A percentile compares a stretch with the other conserved stretches of the same genome.
These are phyloP conservation scores for Blastobotrys serpentis DNA, from an alignment of 1,139 yeast species.

Conservation along the genomic window DNA sequence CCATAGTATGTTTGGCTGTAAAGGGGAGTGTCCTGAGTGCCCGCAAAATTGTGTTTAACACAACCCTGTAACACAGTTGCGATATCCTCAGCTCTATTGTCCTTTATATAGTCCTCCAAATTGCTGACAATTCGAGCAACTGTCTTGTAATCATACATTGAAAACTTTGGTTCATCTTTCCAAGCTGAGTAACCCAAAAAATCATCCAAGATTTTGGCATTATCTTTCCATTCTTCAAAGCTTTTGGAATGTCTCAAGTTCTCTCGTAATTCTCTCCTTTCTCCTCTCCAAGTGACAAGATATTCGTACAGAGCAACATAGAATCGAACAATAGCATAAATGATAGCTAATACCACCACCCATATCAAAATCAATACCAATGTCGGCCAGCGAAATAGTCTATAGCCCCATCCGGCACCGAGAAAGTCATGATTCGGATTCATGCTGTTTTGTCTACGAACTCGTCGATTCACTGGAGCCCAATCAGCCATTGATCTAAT, in stretches of 20 bases:
- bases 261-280: slow-evolving; percentile 50
- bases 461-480: slow-evolving; percentile 53
- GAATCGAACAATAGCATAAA: slow-evolving; percentile 55
- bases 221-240: slow-evolving; percentile 62
- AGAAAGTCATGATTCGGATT: slow-evolving; percentile 19
- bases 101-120: slow-evolving; percentile 42
- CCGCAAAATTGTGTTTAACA: slow-evolving; percentile 71
- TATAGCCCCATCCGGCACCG: slow-evolving; percentile 48
- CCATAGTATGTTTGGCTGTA: slow-evolving; percentile 78
- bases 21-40: slow-evolving; percentile 68
- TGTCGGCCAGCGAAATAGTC: slow-evolving; percentile 64
- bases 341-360: slow-evolving; percentile 50
- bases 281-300: slow-evolving; percentile 53
- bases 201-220: slow-evolving; percentile 58
- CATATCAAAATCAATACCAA: slow-evolving; percentile 52
- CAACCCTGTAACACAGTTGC: slow-evolving; percentile 63
- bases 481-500: slow-evolving; percentile 66
- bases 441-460: slow-evolving; percentile 18
- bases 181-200: slow-evolving; percentile 61
- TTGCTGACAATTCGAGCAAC: slow-evolving; percentile 51
- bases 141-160: slow-evolving; percentile 67
- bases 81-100: slow-evolving; percentile 47
- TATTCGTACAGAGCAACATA: slow-evolving; percentile 67
- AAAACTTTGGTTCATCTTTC: slow-evolving; percentile 61
- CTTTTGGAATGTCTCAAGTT: slow-evolving; percentile 49